Evolutionary conservation across 1,284 basidiomycete species (phyloP).

Genomic region (Irpex rosettiformis): DNA sequence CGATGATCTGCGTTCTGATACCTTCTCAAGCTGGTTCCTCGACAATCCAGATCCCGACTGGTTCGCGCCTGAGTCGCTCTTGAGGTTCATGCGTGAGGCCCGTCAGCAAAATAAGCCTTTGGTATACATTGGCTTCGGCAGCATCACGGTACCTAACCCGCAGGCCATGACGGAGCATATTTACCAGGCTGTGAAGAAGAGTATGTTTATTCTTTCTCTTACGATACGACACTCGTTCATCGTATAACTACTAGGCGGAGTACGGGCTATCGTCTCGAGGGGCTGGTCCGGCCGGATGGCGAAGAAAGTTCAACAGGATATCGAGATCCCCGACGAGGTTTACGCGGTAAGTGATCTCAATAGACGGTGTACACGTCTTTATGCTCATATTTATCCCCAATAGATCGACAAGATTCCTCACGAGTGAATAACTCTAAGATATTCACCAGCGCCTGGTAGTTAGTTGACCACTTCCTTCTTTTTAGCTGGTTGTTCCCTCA

Average conservation of each 20-base stretch:
- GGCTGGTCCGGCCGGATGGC: slow-evolving; percentile 70
- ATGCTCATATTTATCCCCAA: slow-evolving; percentile 14
- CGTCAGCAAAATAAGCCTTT: slow-evolving; percentile 56
- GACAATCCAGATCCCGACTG: slow-evolving; percentile 61
- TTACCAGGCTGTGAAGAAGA: slow-evolving; percentile 61
- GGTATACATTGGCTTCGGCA: slow-evolving; percentile 76
- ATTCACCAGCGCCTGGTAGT: not conserved
- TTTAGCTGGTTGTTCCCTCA: slow-evolving; percentile 70
- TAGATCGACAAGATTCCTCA: slow-evolving; percentile 71
- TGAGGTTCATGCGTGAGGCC: slow-evolving; percentile 56
- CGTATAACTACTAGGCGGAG: slow-evolving; percentile 37
- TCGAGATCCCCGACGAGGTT: slow-evolving; percentile 41
- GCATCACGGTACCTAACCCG: slow-evolving; percentile 72
- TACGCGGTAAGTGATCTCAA: slow-evolving; percentile 27
- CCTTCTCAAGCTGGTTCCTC: slow-evolving; percentile 70
- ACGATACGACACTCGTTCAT: not conserved
- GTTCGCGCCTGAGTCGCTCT: slow-evolving; percentile 49
- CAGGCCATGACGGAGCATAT: slow-evolving; percentile 61
- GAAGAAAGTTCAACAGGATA: slow-evolving; percentile 34
- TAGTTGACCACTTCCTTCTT: not conserved
- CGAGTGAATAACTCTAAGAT: slow-evolving; percentile 34
- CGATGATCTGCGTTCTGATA: too few relatives aligned
- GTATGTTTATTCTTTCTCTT: slow-evolving; percentile 28
- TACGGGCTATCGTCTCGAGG: slow-evolving; percentile 73
- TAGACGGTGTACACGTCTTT: not conserved